These are phyloP conservation scores for Candida manassasensis DNA, from an alignment of 805 yeast genomes.

Conservation along the genomic window DNA sequence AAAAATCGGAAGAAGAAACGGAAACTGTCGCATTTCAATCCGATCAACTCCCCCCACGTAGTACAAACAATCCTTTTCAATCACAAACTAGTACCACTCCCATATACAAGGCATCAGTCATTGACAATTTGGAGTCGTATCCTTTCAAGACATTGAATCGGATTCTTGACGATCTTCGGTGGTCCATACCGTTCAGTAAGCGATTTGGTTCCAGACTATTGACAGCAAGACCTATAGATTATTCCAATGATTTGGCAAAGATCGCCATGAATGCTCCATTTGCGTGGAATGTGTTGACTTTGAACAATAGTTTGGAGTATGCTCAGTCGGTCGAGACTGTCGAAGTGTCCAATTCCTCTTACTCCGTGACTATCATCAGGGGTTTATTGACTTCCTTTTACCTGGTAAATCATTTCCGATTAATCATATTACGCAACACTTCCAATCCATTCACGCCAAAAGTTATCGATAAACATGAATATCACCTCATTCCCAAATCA, in stretches of 20 bases:
- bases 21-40: too few relatives aligned
- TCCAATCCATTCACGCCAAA: constrained; percentile 14
- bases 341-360: constrained; percentile 13
- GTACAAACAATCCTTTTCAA: constrained; percentile 10
- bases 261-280: constrained; percentile 9
- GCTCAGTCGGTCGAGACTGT: constrained; percentile 27
- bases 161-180: constrained; percentile 58
- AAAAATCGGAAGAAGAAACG: too few relatives aligned
- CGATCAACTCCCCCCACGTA: not conserved
- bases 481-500: constrained; percentile 24
- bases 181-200: constrained; percentile 18
- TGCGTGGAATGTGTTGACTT: constrained; percentile 22
- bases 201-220: constrained; percentile 19
- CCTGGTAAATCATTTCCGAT: constrained; percentile 25
- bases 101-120: not conserved
- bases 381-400: constrained; percentile 22
- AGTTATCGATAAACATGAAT: constrained; percentile 30
- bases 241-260: constrained; percentile 22
- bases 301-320: constrained; percentile 31
- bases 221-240: constrained; percentile 30
- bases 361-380: constrained; percentile 21
- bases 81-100: not conserved
- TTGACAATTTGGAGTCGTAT: constrained; percentile 8
- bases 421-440: constrained; percentile 22
- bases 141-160: constrained; percentile 65